These are phyloP conservation scores for Neolentinus lepideus DNA, from an alignment of 1,284 basidiomycete genomes.

Conservation along the genomic window DNA sequence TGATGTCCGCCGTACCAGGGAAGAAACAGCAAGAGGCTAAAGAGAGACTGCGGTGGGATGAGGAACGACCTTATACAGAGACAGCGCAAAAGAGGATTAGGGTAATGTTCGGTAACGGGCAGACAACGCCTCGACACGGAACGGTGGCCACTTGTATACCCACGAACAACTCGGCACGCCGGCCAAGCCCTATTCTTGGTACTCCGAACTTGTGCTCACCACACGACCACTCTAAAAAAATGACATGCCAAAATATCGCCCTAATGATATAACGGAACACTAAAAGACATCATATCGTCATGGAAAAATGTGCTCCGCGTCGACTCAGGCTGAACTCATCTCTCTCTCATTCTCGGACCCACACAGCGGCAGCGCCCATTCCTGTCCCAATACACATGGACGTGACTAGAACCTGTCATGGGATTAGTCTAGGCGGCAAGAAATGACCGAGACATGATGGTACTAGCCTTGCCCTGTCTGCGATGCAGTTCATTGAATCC, in stretches of 20 bases:
- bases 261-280: neutral
- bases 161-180: neutral
- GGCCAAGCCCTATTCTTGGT: neutral
- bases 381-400: constrained; percentile 89
- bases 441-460: neutral
- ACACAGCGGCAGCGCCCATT: constrained; percentile 81
- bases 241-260: neutral
- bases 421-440: neutral
- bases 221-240: neutral
- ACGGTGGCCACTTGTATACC: neutral
- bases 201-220: neutral
- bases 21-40: constrained; percentile 6
- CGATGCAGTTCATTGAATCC: constrained; percentile 79
- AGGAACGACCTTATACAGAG: neutral
- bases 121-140: neutral
- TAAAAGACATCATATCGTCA: neutral
- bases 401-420: constrained; percentile 58
- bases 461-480: constrained; percentile 65
- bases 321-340: neutral
- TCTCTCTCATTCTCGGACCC: constrained; percentile 27
- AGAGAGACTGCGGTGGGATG: neutral
- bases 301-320: neutral
- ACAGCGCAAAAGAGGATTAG: neutral
- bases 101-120: neutral
- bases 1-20: constrained; percentile 8